These are phyloP conservation scores for Epichloe coenophiala DNA, from an alignment of 2,329 filamentous ascomycete genomes.

Conservation along the genomic window DNA sequence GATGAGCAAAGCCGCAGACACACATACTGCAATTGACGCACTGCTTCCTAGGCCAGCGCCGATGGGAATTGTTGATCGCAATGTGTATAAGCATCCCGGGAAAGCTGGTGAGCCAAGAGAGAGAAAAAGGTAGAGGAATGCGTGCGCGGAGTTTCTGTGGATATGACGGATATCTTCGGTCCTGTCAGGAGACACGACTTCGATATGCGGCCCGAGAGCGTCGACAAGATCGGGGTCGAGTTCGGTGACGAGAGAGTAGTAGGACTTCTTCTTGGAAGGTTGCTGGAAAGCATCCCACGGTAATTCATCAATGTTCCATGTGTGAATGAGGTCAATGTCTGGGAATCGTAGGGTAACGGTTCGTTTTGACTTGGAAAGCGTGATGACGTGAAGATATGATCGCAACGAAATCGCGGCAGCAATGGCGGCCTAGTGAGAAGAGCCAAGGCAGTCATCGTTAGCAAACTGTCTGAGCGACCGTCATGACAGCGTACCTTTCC, in stretches of 20 bases:
- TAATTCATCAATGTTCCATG: constrained; percentile 85
- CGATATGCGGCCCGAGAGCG: constrained; percentile 68
- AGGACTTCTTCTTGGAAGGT: constrained; percentile 80
- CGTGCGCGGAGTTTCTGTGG: constrained; percentile 65
- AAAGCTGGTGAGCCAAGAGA: constrained; percentile 71
- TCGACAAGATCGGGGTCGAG: constrained; percentile 73
- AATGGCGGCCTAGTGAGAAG: constrained; percentile 62
- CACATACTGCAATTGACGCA: constrained; percentile 84
- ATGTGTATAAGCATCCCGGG: constrained; percentile 72
- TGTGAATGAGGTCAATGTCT: constrained; percentile 79
- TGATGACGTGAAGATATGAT: constrained; percentile 91
- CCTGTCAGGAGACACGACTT: constrained; percentile 51
- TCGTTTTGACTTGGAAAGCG: constrained; percentile 80
- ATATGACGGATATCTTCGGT: constrained; percentile 67
- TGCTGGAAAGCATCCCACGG: constrained; percentile 76
- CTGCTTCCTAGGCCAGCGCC: constrained; percentile 85
- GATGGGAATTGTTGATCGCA: constrained; percentile 89
- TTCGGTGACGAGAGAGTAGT: constrained; percentile 76
- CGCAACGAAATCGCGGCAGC: constrained; percentile 89
- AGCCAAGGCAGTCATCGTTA: not conserved
- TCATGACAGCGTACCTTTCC: constrained; percentile 53
- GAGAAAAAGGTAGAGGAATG: constrained; percentile 87
- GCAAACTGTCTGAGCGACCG: not conserved
- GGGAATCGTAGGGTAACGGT: constrained; percentile 82
- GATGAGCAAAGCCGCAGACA: constrained; percentile 69